Evolutionary conservation across 306 rosid genomes (phyloP), one percentile per base, ranked within the genome.

Genomic region (Geum urbanum): DNA sequence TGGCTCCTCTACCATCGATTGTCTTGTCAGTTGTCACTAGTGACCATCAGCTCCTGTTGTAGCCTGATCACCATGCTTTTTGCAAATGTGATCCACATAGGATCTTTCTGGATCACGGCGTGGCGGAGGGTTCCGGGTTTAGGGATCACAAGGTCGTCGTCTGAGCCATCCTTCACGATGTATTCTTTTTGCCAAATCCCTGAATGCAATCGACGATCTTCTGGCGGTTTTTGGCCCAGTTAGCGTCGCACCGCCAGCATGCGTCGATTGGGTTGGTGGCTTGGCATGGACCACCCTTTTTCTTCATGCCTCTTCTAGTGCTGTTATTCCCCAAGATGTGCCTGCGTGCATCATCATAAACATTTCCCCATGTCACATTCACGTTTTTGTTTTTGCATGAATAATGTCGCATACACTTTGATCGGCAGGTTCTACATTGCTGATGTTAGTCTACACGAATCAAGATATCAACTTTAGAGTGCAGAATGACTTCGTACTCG

Each of bases 191-290:
- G 11, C 96, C 98, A 1, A 92, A 92, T 9, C 98, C 96, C 15
- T 45, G 81, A 3, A 32, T 88, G 15, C 96, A 92, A 43, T 72
- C 72, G 2, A 85, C 88, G 0, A 92, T 76, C 70, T 69, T 86
- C 74, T 89, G 81, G 13, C 98, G 76, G 80, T 92, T 57, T 0
- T 50, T 1, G 3, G 83, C 88, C 98, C 95, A 92, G 9, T 89
- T 69, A 5, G 80, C 83, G 74, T 89, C 87, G 15, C 96, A 92
- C 71, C 96, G 85, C 96, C 96, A 92, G 72, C 98, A 92, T 20
- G 81, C 73, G 15, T 89, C 98, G 1, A 92, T 87, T 43, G 98
- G 96, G 71, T 92, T 92, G 12, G 92, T 86, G 15, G 89, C 85
- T 47, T 0, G 0, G 81, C 92, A 92, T 18, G 64, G 39, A 0